Percentiles rank a stretch among this genome's conserved stretches.
These are phyloP conservation scores for Peronospora belbahrii DNA, from an alignment of 352 stramenopile species.

Conservation along the genomic window DNA sequence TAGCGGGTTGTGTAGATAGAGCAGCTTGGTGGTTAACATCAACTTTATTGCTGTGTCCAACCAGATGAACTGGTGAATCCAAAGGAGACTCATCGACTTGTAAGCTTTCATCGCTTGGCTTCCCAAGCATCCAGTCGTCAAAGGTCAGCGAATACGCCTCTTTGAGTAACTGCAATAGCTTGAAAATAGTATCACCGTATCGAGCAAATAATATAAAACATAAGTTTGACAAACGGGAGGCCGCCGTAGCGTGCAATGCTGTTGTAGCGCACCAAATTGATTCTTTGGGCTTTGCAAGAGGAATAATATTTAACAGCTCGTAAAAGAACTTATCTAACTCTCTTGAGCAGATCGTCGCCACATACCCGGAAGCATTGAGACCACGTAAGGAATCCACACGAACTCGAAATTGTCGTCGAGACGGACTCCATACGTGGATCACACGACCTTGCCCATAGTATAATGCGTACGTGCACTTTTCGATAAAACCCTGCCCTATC, in stretches of 20 bases:
- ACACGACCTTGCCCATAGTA: constrained; percentile 33
- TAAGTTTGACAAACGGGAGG: constrained; percentile 9
- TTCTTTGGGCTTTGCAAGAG: constrained; percentile 2
- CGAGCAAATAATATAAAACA: constrained; percentile 29
- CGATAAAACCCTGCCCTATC: constrained; percentile 4
- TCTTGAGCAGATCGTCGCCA: constrained; percentile 4
- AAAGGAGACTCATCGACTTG: constrained; percentile 2
- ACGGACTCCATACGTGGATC: constrained; percentile 35
- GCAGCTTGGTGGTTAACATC: background rate
- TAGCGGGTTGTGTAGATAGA: background rate
- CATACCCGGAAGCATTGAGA: constrained; percentile 19
- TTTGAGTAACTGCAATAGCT: constrained; percentile 16
- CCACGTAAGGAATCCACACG: constrained; percentile 31
- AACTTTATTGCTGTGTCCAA: background rate
- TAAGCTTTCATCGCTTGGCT: background rate
- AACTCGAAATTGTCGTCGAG: constrained; percentile 28
- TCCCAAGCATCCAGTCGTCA: background rate
- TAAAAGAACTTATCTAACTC: constrained; percentile 27
- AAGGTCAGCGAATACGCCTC: constrained; percentile 4
- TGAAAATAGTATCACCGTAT: constrained; percentile 23
- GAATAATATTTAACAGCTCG: constrained; percentile 14
- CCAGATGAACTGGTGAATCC: background rate
- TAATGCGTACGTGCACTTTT: constrained; percentile 20
- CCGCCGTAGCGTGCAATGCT: constrained; percentile 19
- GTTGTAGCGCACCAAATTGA: constrained; percentile 23